Conservation (phyloP, 2,329 filamentous ascomycete species). For the Epichloe hybrida region DNA sequence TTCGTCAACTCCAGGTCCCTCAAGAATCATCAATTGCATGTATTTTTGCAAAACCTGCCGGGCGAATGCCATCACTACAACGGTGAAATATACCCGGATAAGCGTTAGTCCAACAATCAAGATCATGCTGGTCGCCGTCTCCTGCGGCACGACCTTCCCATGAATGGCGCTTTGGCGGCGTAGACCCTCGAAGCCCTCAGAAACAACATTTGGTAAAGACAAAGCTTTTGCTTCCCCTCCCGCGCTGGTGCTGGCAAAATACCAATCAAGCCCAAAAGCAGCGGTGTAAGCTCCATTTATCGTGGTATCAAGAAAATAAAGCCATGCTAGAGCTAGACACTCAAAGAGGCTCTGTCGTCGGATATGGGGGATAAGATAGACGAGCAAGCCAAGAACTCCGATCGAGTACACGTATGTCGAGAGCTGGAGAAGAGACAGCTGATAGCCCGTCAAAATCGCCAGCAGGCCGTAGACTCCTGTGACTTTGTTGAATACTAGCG, state of each 20-base stretch:
- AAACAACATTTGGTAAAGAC: constrained; percentile 14
- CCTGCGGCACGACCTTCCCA: constrained; percentile 33
- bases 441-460: constrained; percentile 74
- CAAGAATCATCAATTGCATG: constrained; percentile 33
- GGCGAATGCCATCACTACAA: constrained; percentile 74
- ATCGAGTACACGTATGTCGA: constrained; percentile 88
- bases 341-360: constrained; percentile 66
- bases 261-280: constrained; percentile 76
- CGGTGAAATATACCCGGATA: constrained; percentile 67
- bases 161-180: constrained; percentile 20
- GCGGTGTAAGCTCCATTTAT: constrained; percentile 74
- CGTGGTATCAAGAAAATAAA: constrained; percentile 71
- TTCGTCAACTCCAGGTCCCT: constrained; percentile 31
- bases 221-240: constrained; percentile 10
- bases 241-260: constrained; percentile 50
- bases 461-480: constrained; percentile 84
- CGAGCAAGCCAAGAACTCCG: constrained; percentile 51
- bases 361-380: constrained; percentile 66
- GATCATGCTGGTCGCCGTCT: constrained; percentile 60
- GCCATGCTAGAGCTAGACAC: constrained; percentile 67
- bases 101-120: constrained; percentile 62
- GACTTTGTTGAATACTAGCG: constrained; percentile 81
- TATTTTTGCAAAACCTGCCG: constrained; percentile 62
- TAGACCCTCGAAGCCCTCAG: constrained; percentile 20
- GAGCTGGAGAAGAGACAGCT: constrained; percentile 69